Conservation (phyloP, 2,329 filamentous ascomycete genomes). For the Fusarium bulbicola region DNA sequence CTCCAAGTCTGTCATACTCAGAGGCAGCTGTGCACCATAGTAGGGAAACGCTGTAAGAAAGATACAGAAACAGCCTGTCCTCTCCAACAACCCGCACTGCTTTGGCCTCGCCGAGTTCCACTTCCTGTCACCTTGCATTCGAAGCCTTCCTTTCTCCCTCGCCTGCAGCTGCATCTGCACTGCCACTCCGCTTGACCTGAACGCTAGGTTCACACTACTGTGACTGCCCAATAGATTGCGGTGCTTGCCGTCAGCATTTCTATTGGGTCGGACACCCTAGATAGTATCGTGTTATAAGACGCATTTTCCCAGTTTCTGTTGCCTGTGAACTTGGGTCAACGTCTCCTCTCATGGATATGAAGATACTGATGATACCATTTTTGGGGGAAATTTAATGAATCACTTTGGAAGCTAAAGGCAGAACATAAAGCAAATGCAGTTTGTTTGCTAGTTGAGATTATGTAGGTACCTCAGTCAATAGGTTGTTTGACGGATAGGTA, state of each 20-base stretch:
- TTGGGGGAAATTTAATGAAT: neutral
- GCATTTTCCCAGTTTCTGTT: constrained; percentile 2
- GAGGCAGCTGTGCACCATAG: neutral
- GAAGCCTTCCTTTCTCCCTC: constrained; percentile 21
- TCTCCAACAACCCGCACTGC: neutral
- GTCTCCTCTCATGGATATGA: neutral
- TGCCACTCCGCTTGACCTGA: constrained; percentile 36
- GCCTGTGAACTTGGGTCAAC: neutral
- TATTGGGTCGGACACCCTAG: constrained; percentile 1
- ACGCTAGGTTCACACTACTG: constrained; percentile 13
- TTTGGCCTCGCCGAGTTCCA: neutral
- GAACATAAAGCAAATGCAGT: neutral
- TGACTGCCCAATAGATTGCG: neutral
- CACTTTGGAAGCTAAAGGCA: neutral
- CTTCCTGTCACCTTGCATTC: neutral
- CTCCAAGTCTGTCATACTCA: neutral
- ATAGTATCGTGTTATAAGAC: neutral
- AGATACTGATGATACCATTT: neutral
- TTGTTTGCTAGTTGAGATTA: neutral
- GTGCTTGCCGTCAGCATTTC: neutral
- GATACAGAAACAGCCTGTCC: neutral
- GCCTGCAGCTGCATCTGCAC: constrained; percentile 28
- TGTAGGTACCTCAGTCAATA: neutral
- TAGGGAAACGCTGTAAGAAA: neutral
- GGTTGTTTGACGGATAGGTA: neutral